These are phyloP conservation scores for Lepiota venenata DNA, from an alignment of 768 basidiomycete species.

Conservation along the genomic window DNA sequence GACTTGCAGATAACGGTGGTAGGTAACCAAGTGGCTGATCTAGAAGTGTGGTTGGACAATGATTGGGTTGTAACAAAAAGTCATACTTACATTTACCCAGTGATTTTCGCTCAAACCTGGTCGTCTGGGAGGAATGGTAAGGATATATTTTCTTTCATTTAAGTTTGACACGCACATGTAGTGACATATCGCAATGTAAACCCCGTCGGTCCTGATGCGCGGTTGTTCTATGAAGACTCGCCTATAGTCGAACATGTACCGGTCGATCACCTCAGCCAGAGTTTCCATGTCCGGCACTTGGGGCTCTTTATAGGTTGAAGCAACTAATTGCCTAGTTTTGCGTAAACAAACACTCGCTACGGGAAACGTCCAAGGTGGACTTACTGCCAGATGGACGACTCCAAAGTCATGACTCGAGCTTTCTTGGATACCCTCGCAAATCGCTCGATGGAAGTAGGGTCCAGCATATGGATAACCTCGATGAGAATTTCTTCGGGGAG, in stretches of 20 bases:
- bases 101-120: conserved; percentile 77
- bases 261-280: conserved; percentile 45
- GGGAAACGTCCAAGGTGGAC: conserved; percentile 15
- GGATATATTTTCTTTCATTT: conserved; percentile 11
- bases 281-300: conserved; percentile 57
- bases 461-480: conserved; percentile 60
- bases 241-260: conserved; percentile 65
- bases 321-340: conserved; percentile 58
- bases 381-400: conserved; percentile 75
- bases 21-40: conserved; percentile 86
- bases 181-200: conserved; percentile 91
- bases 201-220: conserved; percentile 79
- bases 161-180: conserved; percentile 54
- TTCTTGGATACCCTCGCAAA: conserved; percentile 75
- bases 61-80: conserved; percentile 2
- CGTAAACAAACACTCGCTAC: background rate
- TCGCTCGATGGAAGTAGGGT: conserved; percentile 67
- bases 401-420: conserved; percentile 69
- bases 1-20: conserved; percentile 87
- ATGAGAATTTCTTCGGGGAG: conserved; percentile 81
- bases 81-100: conserved; percentile 75
- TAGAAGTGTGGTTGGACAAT: conserved; percentile 22
- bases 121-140: conserved; percentile 40
- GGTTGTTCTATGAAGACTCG: conserved; percentile 82
- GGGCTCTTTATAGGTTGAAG: conserved; percentile 67